A percentile compares a stretch with the other conserved stretches of the same genome.
phyloP scores from a whole-genome alignment of 2,329 filamentous ascomycete species.

The Trichoderma sp. region DNA sequence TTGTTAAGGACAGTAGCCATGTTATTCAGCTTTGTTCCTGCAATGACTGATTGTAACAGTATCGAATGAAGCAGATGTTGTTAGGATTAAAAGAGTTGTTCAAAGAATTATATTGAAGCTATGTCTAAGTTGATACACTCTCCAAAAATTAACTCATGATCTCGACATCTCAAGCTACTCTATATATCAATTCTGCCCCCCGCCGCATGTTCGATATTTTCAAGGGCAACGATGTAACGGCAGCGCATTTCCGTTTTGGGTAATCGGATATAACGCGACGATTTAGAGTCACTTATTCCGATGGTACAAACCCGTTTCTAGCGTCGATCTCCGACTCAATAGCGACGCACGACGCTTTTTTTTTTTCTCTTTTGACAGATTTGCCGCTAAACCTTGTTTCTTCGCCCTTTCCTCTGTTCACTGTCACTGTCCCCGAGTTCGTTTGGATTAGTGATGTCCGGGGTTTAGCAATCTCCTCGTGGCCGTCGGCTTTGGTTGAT shows the following conservation, averaged over 20 bases:
- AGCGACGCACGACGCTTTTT: not conserved
- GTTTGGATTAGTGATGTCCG: not conserved
- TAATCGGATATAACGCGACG: slow-evolving; percentile 1
- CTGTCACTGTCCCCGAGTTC: not conserved
- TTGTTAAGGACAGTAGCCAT: slow-evolving; percentile 38
- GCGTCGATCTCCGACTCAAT: not conserved
- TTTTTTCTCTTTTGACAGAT: not conserved
- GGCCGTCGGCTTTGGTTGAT: not conserved
- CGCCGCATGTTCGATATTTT: not conserved
- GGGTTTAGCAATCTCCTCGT: not conserved
- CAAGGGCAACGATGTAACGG: not conserved
- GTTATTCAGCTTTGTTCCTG: not conserved
- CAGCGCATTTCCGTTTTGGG: not conserved
- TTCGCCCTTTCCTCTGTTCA: not conserved
- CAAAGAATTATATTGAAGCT: not conserved
- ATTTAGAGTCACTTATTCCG: not conserved
- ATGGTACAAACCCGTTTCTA: not conserved
- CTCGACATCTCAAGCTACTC: not conserved
- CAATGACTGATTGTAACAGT: no score
- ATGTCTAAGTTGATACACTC: not conserved
- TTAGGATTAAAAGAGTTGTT: not conserved
- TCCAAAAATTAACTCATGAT: not conserved
- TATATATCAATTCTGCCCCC: not conserved
- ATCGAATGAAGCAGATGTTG: not conserved
- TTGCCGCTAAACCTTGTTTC: not conserved